Base-by-base conservation (phyloP, 1,284 basidiomycete species). In the Veloboletus limbatus region DNA sequence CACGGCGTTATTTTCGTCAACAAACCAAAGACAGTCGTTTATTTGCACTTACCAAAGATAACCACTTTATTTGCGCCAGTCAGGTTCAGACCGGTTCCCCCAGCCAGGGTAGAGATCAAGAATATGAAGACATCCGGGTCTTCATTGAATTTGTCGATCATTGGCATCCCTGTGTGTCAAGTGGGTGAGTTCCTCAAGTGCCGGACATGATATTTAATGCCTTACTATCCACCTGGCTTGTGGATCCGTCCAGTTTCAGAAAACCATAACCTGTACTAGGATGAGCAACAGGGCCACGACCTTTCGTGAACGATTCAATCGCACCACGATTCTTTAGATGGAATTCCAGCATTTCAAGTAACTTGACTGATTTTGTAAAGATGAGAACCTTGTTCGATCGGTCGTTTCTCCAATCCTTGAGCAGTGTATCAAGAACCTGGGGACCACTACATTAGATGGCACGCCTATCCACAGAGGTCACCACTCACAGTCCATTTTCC, bases 341-440 rank as follows among this genome's bases (percentile, higher is more conserved):
- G 54, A 78, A 83, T 42, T 86, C 80, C 27, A 95, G 68, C 76
- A 91, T 88, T 9, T 86, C 81, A 17, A 95, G 70, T 14, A 95
- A 69, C 60, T 89, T 91, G 48, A 90, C 81, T 1, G 87, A 87
- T 62, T 90, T 90, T 3, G 90, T 92, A 66, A 95, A 95, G 43
- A 93, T 82, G 20, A 93, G 71, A 20, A 92, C 84, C 60, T 91
- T 92, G 65, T 88, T 93, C 1, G 72, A 70, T 3, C 52, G 56
- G 49, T 85, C 82, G 54, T 73, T 76, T 34, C 70, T 69, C 87
- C 87, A 89, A 47, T 80, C 76, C 25, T 67, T 71, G 14, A 93
- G 69, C 1, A 93, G 69, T 1, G 73, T 69, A 47, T 83, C 74
- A 14, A 93, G 67, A 0, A 88, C 79, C 84, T 90, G 56, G 2